A percentile compares a stretch with the other conserved stretches of the same genome.
These are phyloP conservation scores for Mycena latifolia DNA, from an alignment of 768 basidiomycete species.

Conservation along the genomic window DNA sequence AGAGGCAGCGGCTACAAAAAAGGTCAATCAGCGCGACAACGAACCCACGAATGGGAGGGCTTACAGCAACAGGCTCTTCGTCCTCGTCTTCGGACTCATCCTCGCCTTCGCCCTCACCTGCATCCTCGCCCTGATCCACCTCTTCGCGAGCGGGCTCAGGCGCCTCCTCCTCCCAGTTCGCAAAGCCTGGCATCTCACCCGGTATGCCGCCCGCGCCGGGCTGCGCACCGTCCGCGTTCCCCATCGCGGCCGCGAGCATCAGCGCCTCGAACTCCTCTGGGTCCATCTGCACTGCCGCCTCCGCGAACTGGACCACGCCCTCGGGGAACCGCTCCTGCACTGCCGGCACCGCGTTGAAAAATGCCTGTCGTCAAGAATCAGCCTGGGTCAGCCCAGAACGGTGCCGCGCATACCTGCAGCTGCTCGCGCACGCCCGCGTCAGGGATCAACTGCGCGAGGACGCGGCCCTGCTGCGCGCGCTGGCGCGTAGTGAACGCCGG, in stretches of 20 bases:
- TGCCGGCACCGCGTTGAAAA: constrained; percentile 69
- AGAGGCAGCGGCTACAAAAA: constrained; percentile 66
- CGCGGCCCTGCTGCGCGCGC: constrained; percentile 60
- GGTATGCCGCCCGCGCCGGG: constrained; percentile 68
- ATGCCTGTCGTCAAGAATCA: constrained; percentile 48
- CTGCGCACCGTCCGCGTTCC: constrained; percentile 54
- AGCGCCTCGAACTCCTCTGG: constrained; percentile 73
- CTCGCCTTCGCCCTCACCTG: constrained; percentile 55
- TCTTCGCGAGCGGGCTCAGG: constrained; percentile 43
- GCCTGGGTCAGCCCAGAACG: background rate
- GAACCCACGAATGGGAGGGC: constrained; percentile 24
- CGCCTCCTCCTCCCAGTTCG: constrained; percentile 40
- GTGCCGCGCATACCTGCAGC: constrained; percentile 55
- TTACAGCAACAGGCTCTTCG: constrained; percentile 54
- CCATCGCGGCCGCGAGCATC: constrained; percentile 54
- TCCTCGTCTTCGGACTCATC: constrained; percentile 57
- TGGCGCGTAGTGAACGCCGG: constrained; percentile 54
- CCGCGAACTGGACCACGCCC: constrained; percentile 73
- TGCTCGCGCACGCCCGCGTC: constrained; percentile 69
- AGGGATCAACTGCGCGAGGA: constrained; percentile 55
- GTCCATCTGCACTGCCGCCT: constrained; percentile 64
- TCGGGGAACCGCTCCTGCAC: constrained; percentile 72
- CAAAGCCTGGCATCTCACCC: constrained; percentile 55
- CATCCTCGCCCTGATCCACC: constrained; percentile 56
- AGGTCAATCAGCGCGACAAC: background rate